phyloP scores from a whole-genome alignment of 2,329 filamentous ascomycete genomes.

The Diaporthe sp. region DNA sequence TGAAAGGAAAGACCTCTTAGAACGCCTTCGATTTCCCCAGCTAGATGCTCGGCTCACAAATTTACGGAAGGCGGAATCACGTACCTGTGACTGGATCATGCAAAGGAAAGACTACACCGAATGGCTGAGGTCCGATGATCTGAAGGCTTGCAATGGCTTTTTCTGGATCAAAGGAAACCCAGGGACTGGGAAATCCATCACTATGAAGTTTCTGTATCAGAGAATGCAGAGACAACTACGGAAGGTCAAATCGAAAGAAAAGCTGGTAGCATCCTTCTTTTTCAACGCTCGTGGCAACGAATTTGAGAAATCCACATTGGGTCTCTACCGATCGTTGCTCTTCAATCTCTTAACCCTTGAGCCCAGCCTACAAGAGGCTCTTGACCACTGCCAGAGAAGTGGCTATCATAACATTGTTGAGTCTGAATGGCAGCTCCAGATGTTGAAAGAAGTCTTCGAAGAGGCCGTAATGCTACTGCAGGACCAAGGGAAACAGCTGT shows the following conservation, averaged over 20 bases:
- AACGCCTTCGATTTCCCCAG: constrained; percentile 55
- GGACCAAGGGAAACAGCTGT: neutral
- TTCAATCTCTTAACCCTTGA: constrained; percentile 57
- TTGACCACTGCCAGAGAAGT: constrained; percentile 46
- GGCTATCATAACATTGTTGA: neutral
- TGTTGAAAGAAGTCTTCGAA: constrained; percentile 46
- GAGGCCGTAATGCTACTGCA: constrained; percentile 43
- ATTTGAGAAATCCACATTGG: constrained; percentile 60
- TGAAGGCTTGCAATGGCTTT: constrained; percentile 53
- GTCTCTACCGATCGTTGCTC: constrained; percentile 66
- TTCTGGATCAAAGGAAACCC: constrained; percentile 64
- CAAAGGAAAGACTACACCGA: constrained; percentile 49
- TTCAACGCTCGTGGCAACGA: constrained; percentile 61
- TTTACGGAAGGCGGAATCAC: constrained; percentile 54
- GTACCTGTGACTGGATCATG: constrained; percentile 59
- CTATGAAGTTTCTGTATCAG: constrained; percentile 58
- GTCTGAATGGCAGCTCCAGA: constrained; percentile 34
- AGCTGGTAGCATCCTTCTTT: constrained; percentile 59
- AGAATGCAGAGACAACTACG: constrained; percentile 35
- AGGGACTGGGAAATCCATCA: constrained; percentile 60
- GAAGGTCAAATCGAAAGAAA: constrained; percentile 40
- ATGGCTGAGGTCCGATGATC: constrained; percentile 53
- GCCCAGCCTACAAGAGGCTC: constrained; percentile 51
- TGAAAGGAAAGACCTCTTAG: constrained; percentile 44
- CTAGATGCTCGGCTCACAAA: constrained; percentile 54